phyloP scores from a whole-genome alignment of 2,329 filamentous ascomycete genomes.

The Claviceps arundinis region DNA sequence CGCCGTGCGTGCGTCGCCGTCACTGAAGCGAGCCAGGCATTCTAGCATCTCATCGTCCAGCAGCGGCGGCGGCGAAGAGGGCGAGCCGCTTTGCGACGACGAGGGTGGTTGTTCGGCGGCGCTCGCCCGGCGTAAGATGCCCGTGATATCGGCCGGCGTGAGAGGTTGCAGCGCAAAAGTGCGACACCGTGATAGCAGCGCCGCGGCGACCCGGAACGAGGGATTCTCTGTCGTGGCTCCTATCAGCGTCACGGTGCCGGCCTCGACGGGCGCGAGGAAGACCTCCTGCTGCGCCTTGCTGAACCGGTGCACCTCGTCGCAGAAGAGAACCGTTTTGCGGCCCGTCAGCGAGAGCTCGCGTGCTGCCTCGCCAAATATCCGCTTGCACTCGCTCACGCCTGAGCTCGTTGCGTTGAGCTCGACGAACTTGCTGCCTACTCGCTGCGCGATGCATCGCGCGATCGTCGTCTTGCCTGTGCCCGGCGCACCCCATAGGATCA shows the following conservation, averaged over 20 bases:
- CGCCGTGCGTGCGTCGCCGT: slow-evolving; percentile 86
- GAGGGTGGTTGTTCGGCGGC: slow-evolving; percentile 31
- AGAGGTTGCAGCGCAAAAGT: slow-evolving; percentile 79
- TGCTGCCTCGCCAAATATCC: slow-evolving; percentile 73
- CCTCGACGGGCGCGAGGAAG: slow-evolving; percentile 84
- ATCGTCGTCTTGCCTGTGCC: slow-evolving; percentile 87
- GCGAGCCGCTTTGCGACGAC: slow-evolving; percentile 9
- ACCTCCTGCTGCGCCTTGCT: slow-evolving; percentile 89
- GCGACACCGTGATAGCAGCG: slow-evolving; percentile 75
- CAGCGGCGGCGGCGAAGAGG: slow-evolving; percentile 33
- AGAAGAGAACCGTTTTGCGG: slow-evolving; percentile 89
- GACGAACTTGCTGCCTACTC: slow-evolving; percentile 73
- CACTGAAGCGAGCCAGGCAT: slow-evolving; percentile 76
- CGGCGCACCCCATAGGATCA: slow-evolving; percentile 83
- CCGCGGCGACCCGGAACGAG: slow-evolving; percentile 81
- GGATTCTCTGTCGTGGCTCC: slow-evolving; percentile 97
- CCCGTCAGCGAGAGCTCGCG: slow-evolving; percentile 72
- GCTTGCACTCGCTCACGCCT: slow-evolving; percentile 83
- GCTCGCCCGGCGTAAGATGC: slow-evolving; percentile 67
- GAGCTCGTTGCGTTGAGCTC: slow-evolving; percentile 91
- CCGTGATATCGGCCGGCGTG: slow-evolving; percentile 53
- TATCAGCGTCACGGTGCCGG: slow-evolving; percentile 79
- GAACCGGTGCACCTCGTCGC: slow-evolving; percentile 92
- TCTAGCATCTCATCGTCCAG: slow-evolving; percentile 64
- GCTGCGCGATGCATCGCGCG: slow-evolving; percentile 74